phyloP scores from a whole-genome alignment of 108 stramenopile genomes.

The Parmales sp. region DNA sequence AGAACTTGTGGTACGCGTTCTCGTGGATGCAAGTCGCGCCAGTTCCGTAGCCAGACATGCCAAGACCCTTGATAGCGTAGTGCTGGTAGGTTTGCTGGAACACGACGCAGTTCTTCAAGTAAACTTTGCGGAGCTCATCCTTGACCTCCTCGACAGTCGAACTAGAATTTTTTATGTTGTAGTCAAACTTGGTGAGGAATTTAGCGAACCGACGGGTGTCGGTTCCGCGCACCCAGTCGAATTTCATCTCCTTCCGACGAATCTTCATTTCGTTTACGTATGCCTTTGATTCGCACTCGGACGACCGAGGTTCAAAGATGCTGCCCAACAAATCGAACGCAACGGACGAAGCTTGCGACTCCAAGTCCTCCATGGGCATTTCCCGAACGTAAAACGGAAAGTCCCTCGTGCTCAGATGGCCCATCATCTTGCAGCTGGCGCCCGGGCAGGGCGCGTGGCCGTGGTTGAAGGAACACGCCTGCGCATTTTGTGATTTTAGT shows the following conservation, averaged over 20 bases:
- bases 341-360: background rate
- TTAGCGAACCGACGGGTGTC: background rate
- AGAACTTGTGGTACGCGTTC: slow-evolving; percentile 1
- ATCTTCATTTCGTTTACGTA: background rate
- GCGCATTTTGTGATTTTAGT: too few relatives aligned
- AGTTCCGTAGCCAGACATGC: slow-evolving; percentile 3
- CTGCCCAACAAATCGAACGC: background rate
- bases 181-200: background rate
- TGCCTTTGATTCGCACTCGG: background rate
- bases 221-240: background rate
- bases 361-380: background rate
- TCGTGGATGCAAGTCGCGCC: background rate
- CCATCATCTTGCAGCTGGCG: background rate
- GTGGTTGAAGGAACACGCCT: background rate
- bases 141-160: background rate
- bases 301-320: background rate
- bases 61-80: background rate
- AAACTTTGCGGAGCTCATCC: background rate
- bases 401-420: background rate
- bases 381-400: background rate
- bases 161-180: background rate
- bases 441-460: background rate
- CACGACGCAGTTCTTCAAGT: background rate
- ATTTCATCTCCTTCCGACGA: background rate
- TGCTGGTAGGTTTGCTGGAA: background rate